Evolutionary conservation across 2,329 filamentous ascomycete genomes (phyloP).

Genomic region (Pestalotiopsis sp.): DNA sequence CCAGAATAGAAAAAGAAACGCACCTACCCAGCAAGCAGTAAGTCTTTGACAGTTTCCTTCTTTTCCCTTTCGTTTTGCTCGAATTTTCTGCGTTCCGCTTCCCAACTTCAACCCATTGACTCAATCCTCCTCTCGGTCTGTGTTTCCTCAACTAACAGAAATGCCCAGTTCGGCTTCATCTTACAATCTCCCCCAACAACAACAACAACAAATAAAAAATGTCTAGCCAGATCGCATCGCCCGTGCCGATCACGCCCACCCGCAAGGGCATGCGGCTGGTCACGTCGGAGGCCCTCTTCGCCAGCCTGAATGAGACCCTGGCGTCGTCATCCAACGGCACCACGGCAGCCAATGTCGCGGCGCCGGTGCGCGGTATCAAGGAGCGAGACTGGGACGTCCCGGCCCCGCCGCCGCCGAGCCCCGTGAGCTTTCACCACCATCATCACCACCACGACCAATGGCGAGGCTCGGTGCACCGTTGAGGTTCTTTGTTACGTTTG

Average conservation of each 20-base stretch:
- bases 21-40: neutral
- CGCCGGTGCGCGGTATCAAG: slow-evolving; percentile 53
- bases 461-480: slow-evolving; percentile 41
- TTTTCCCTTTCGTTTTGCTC: too few species aligned
- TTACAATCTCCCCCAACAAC: neutral
- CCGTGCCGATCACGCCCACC: slow-evolving; percentile 50
- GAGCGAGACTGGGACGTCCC: slow-evolving; percentile 66
- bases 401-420: slow-evolving; percentile 66
- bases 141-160: too few species aligned
- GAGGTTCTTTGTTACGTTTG: slow-evolving; percentile 14
- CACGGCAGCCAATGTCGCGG: slow-evolving; percentile 42
- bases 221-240: slow-evolving; percentile 47
- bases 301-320: slow-evolving; percentile 55
- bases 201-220: slow-evolving; percentile 31
- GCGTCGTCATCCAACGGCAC: slow-evolving; percentile 28
- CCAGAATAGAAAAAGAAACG: neutral
- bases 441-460: slow-evolving; percentile 60
- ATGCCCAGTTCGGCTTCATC: neutral
- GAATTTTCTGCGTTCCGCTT: too few species aligned
- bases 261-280: slow-evolving; percentile 48
- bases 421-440: slow-evolving; percentile 61
- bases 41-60: too few species aligned
- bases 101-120: too few species aligned
- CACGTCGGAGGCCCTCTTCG: slow-evolving; percentile 54
- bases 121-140: too few species aligned